These are phyloP conservation scores for Hamigera avellanea DNA, from an alignment of 495 filamentous ascomycete species.

Conservation along the genomic window DNA sequence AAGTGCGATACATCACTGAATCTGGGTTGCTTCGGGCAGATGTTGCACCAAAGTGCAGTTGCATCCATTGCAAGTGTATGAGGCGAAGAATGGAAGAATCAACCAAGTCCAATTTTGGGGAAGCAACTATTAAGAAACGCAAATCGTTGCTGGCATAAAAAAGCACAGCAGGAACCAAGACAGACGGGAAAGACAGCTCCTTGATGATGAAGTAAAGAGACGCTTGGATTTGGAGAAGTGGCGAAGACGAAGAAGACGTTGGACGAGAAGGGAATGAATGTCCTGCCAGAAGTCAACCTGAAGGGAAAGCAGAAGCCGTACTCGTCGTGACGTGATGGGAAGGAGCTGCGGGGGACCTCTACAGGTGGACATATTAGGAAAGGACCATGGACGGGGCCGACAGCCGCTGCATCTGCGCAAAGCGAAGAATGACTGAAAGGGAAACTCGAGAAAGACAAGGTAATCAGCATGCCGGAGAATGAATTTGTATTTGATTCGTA, in stretches of 20 bases:
- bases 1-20: conserved; percentile 87
- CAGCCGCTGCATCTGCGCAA: no score
- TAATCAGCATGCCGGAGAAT: no score
- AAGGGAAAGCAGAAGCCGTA: no score
- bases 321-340: no score
- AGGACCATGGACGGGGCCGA: no score
- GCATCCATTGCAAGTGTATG: conserved; percentile 26
- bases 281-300: conserved; percentile 1
- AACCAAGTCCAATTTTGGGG: conserved; percentile 7
- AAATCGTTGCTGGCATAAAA: conserved; percentile 10
- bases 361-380: no score
- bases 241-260: conserved; percentile 1
- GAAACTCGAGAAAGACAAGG: neutral
- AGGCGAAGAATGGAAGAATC: conserved; percentile 2
- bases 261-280: conserved; percentile 8
- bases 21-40: conserved; percentile 62
- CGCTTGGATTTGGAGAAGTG: conserved; percentile 1
- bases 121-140: conserved; percentile 19
- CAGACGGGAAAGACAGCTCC: conserved; percentile 4
- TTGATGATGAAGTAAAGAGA: conserved; percentile 1
- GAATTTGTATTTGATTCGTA: neutral
- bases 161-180: conserved; percentile 9
- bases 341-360: no score
- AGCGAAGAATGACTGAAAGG: no score
- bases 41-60: conserved; percentile 61